These are phyloP conservation scores for Periconia sp. DNA, from an alignment of 2,329 filamentous ascomycete genomes.

Conservation along the genomic window DNA sequence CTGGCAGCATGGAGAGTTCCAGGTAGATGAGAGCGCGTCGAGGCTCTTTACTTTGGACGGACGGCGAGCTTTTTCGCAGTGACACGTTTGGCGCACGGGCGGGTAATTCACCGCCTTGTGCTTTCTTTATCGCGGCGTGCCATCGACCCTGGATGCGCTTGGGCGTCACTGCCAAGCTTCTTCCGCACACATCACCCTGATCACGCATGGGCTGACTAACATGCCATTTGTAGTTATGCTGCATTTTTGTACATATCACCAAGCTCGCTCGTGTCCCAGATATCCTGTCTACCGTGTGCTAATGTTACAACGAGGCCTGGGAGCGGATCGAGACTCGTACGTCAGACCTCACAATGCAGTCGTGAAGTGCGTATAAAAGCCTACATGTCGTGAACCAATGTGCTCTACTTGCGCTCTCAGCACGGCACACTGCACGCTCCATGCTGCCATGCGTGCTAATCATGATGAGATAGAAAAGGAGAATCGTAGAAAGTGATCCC, in stretches of 20 bases:
- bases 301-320: constrained; percentile 15
- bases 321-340: constrained; percentile 14
- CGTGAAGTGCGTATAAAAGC: constrained; percentile 4
- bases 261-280: no score
- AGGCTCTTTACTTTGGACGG: background rate
- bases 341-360: constrained; percentile 13
- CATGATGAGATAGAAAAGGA: constrained; percentile 19
- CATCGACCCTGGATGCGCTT: constrained; percentile 4
- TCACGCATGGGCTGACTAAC: constrained; percentile 9
- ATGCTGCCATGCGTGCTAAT: constrained; percentile 32
- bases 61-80: constrained; percentile 14
- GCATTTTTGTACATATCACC: no score
- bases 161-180: constrained; percentile 13
- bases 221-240: background rate
- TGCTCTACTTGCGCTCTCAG: constrained; percentile 16
- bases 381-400: constrained; percentile 17
- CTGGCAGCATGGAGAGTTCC: constrained; percentile 15
- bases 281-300: background rate
- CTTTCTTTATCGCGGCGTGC: constrained; percentile 11
- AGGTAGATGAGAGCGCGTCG: constrained; percentile 6
- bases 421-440: constrained; percentile 31
- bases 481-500: constrained; percentile 22
- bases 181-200: constrained; percentile 10
- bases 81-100: constrained; percentile 16
- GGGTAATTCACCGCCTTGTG: constrained; percentile 21